phyloP scores from a whole-genome alignment of 2,329 filamentous ascomycete genomes.

The Escovopsis sp. region DNA sequence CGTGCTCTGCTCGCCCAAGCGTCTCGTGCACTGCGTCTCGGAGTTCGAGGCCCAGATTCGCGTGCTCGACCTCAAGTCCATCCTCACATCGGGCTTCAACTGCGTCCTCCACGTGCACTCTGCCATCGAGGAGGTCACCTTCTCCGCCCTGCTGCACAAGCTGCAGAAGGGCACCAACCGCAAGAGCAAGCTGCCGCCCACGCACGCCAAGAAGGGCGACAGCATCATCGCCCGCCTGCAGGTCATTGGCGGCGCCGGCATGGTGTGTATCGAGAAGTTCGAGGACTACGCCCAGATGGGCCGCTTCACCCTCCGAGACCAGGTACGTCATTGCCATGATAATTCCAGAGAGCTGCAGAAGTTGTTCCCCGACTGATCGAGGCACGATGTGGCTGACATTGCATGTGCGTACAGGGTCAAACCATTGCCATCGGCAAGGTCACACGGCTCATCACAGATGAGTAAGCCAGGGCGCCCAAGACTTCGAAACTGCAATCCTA shows the following conservation, averaged over 20 bases:
- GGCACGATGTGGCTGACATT: background rate
- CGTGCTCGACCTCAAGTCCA: conserved; percentile 86
- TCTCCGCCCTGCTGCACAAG: conserved; percentile 76
- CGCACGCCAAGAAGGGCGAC: conserved; percentile 69
- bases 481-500: too few species aligned
- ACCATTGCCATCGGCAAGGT: conserved; percentile 99
- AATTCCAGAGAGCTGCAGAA: background rate
- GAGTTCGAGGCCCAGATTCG: conserved; percentile 94
- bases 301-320: conserved; percentile 77
- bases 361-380: background rate
- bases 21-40: conserved; percentile 77
- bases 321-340: conserved; percentile 35
- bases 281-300: conserved; percentile 93
- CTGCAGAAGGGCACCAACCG: conserved; percentile 86
- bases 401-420: conserved; percentile 56
- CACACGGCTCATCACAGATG: conserved; percentile 55
- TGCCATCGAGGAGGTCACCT: conserved; percentile 94
- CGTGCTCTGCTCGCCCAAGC: conserved; percentile 87
- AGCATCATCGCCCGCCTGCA: conserved; percentile 88
- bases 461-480: background rate
- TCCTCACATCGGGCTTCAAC: conserved; percentile 89
- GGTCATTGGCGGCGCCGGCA: conserved; percentile 69
- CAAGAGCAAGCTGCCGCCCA: conserved; percentile 84
- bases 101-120: conserved; percentile 96
- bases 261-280: conserved; percentile 85